These are phyloP conservation scores for Corynespora cassiicola DNA, from an alignment of 2,329 filamentous ascomycete genomes.

Conservation along the genomic window DNA sequence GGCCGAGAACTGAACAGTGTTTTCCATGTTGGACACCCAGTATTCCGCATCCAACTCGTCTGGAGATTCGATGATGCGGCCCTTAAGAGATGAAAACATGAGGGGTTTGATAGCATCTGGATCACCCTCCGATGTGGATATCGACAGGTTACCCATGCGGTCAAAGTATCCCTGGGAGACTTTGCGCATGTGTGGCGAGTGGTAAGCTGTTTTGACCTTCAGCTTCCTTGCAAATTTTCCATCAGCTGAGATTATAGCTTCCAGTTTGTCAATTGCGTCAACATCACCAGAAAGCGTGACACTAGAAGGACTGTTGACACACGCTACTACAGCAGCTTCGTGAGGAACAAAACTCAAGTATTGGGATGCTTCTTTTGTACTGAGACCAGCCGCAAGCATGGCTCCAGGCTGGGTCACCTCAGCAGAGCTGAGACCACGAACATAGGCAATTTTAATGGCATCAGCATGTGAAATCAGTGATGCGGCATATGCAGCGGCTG, in stretches of 20 bases:
- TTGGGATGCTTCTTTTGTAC: no score
- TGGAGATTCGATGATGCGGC: no score
- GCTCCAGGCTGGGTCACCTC: slow-evolving; percentile 14
- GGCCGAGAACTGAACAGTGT: slow-evolving; percentile 53
- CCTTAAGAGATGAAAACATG: no score
- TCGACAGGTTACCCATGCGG: no score
- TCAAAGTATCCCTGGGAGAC: slow-evolving; percentile 8
- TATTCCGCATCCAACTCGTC: slow-evolving; percentile 40
- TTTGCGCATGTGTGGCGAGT: slow-evolving; percentile 32
- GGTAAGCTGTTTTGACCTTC: slow-evolving; percentile 52
- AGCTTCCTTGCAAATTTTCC: slow-evolving; percentile 48
- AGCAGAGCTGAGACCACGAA: slow-evolving; percentile 11
- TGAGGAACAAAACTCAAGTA: no score
- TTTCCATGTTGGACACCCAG: slow-evolving; percentile 56
- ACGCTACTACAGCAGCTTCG: slow-evolving; percentile 19
- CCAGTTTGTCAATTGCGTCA: slow-evolving; percentile 41
- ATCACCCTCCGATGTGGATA: no score
- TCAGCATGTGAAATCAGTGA: slow-evolving; percentile 3
- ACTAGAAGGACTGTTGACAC: slow-evolving; percentile 46
- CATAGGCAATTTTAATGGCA: slow-evolving; percentile 13
- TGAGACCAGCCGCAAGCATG: slow-evolving; percentile 1
- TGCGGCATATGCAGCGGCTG: slow-evolving; percentile 15
- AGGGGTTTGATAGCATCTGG: no score
- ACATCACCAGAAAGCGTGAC: slow-evolving; percentile 53
- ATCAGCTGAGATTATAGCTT: slow-evolving; percentile 38